phyloP scores from a whole-genome alignment of 768 basidiomycete species.

The Tremella mesenterica region DNA sequence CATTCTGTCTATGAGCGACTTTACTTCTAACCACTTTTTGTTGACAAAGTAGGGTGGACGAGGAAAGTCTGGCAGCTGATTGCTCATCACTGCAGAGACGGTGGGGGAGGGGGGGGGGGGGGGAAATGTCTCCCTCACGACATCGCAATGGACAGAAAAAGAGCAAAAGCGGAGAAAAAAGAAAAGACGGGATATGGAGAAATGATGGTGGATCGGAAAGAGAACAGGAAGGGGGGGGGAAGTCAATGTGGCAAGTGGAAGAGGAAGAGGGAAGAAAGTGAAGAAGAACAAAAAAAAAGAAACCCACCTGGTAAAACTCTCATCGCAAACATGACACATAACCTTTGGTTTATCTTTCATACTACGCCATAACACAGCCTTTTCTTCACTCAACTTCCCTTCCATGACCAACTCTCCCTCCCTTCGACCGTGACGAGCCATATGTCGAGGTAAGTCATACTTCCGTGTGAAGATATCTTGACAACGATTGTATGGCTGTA shows the following conservation, averaged over 20 bases:
- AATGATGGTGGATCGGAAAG: too few species aligned
- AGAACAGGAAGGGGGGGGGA: too few species aligned
- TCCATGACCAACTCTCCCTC: slow-evolving; percentile 38
- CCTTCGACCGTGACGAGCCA: slow-evolving; percentile 37
- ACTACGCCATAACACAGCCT: slow-evolving; percentile 32
- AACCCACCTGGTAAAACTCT: slow-evolving; percentile 38
- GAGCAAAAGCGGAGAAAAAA: too few species aligned
- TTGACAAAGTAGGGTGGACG: too few species aligned
- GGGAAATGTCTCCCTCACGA: too few species aligned
- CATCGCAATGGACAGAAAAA: too few species aligned
- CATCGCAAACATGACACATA: slow-evolving; percentile 26
- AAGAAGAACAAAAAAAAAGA: background rate
- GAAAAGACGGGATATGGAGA: background rate
- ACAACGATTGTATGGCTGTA: slow-evolving; percentile 36
- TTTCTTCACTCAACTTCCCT: slow-evolving; percentile 31
- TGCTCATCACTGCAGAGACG: too few species aligned
- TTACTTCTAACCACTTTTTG: too few species aligned
- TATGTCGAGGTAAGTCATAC: slow-evolving; percentile 39
- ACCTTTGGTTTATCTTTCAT: slow-evolving; percentile 41
- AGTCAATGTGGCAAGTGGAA: too few species aligned
- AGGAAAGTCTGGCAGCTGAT: too few species aligned
- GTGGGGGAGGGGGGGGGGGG: too few species aligned
- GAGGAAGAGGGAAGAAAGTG: too few species aligned
- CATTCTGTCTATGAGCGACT: slow-evolving; percentile 19
- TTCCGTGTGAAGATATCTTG: slow-evolving; percentile 37